Base-by-base conservation (phyloP, 1,284 basidiomycete genomes). In the Erythrobasidium hasegawianum region DNA sequence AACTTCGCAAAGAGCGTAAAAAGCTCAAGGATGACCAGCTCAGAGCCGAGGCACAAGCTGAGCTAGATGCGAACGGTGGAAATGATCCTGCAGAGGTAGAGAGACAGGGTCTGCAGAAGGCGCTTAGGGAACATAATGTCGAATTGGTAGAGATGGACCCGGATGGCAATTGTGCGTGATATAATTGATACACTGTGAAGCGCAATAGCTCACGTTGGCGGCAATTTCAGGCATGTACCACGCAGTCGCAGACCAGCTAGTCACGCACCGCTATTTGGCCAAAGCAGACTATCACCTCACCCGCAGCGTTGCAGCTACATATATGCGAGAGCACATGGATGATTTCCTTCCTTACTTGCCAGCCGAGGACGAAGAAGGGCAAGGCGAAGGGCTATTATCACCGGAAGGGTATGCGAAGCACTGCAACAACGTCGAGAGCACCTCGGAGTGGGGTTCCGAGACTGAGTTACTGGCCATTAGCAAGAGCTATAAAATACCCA, bases 321-420 rank as follows among this genome's bases (percentile, higher is more conserved):
- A 90, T 77, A 93, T 99, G 76, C 83, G 84, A 38, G 78, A 82
- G 7, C 90, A 98, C 78, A 84, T 86, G 1, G 87, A 94, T 75
- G 90, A 94, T 73, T 99, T 98, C 76, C 80, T 97, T 49, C 95
- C 94, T 9, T 99, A 97, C 81, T 81, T 98, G 7, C 88, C 92
- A 0, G 77, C 27, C 45, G 90, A 90, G 73, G 89, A 90, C 76
- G 83, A 84, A n/a, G 82, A 86, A 26, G 81, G 90, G 88, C 8
- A 74, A 91, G 40, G 92, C 96, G 86, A 83, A 39, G 60, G 52
- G n/a, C 27, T 62, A 18, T 24, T 53, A 14, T 57, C 18, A 4
- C 26, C 67, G 72, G 78, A 79, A 45, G 83, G 88, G 74, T 96
- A 89, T 73, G 78, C 83, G 56, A 79, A 81, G 69, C 97, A 98